Conservation (phyloP, 2,329 filamentous ascomycete genomes). For the Neofusicoccum ribis region DNA sequence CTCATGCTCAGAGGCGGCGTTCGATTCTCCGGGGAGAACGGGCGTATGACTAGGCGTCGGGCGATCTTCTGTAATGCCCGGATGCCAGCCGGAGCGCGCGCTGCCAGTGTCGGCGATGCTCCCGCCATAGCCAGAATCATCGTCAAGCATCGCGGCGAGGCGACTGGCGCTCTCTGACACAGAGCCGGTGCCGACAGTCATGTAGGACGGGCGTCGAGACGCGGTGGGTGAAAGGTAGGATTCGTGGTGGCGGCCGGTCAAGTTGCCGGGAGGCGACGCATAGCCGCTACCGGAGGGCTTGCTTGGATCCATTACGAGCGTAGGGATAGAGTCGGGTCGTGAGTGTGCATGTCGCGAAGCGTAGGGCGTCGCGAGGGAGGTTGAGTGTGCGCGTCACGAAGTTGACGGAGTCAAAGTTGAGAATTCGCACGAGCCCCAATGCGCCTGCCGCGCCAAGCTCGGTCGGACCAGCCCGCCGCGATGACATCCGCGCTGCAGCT, state of each 20-base stretch:
- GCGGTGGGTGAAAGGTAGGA: conserved; percentile 14
- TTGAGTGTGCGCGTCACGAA: background rate
- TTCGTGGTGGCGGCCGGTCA: conserved; percentile 25
- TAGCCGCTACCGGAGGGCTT: conserved; percentile 28
- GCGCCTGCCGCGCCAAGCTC: background rate
- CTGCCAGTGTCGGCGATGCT: conserved; percentile 68
- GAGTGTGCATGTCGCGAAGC: conserved; percentile 33
- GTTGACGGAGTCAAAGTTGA: conserved; percentile 7
- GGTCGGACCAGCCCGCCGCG: background rate
- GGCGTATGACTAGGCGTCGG: conserved; percentile 59
- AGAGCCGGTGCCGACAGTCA: conserved; percentile 83
- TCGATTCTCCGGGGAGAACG: conserved; percentile 49
- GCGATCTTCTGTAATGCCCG: conserved; percentile 57
- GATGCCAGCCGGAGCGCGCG: conserved; percentile 53
- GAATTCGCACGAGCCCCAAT: background rate
- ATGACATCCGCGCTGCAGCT: conserved; percentile 6
- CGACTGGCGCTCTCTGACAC: conserved; percentile 79
- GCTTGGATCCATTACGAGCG: conserved; percentile 15
- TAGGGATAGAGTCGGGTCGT: conserved; percentile 20
- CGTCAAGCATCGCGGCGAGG: conserved; percentile 77
- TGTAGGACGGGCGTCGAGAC: conserved; percentile 63
- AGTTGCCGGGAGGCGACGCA: conserved; percentile 22
- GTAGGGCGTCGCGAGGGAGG: conserved; percentile 1
- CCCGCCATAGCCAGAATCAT: conserved; percentile 89
- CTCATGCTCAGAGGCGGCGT: conserved; percentile 58